Conservation (phyloP, 2,329 filamentous ascomycete genomes). For the Hysterium pulicare region DNA sequence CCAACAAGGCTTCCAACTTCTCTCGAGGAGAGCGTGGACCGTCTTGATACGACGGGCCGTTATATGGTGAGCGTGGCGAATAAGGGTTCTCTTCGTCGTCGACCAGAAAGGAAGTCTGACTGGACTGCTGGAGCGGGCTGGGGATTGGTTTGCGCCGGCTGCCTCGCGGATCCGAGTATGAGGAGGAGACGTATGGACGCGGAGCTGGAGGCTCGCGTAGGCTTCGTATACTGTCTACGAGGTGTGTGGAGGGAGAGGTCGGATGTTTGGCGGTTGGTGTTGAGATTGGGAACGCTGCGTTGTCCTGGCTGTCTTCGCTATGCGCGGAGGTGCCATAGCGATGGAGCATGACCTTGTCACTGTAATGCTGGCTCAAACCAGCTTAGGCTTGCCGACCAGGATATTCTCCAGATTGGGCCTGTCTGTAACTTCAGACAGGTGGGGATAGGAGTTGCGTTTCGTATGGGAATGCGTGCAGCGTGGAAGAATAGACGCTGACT, state of each 20-base stretch:
- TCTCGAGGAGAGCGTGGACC: conserved; percentile 36
- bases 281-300: conserved; percentile 6
- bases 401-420: conserved; percentile 11
- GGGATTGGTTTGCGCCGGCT: conserved; percentile 23
- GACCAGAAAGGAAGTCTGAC: conserved; percentile 10
- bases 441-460: conserved; percentile 13
- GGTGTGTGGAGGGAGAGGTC: conserved; percentile 16
- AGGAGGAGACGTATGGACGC: conserved; percentile 17
- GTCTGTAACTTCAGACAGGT: conserved; percentile 12
- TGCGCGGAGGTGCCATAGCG: conserved; percentile 11
- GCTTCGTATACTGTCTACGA: conserved; percentile 27
- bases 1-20: conserved; percentile 38
- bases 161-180: conserved; percentile 16
- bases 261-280: conserved; percentile 7
- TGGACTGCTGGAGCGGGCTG: conserved; percentile 22
- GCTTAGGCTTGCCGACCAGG: conserved; percentile 20
- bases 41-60: conserved; percentile 20
- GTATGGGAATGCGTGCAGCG: conserved; percentile 9
- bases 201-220: conserved; percentile 25
- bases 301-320: conserved; percentile 9
- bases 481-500: conserved; percentile 7
- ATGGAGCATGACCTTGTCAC: conserved; percentile 28
- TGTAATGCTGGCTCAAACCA: conserved; percentile 28
- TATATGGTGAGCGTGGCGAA: conserved; percentile 12
- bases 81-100: conserved; percentile 10